Conservation (phyloP, 163 green algal species). For the Prototheca wickerhamii region DNA sequence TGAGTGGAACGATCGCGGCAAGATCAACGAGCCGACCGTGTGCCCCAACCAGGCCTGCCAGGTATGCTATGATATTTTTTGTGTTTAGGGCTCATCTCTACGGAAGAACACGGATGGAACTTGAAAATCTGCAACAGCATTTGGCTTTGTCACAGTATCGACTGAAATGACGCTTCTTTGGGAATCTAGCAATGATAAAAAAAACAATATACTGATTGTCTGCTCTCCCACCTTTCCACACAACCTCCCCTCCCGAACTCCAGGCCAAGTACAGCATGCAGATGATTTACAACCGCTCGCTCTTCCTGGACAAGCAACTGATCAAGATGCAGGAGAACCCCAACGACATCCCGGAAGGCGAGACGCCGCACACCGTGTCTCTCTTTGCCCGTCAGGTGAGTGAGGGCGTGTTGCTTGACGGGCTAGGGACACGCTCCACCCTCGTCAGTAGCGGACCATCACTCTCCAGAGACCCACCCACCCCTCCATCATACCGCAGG, state of each 20-base stretch:
- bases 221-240: neutral
- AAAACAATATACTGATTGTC: neutral
- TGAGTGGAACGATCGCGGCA: conserved; percentile 38
- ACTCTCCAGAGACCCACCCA: too few species aligned
- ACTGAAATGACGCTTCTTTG: too few species aligned
- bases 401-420: too few species aligned
- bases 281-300: conserved; percentile 67
- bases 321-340: conserved; percentile 94
- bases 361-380: conserved; percentile 88
- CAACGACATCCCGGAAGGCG: conserved; percentile 92
- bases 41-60: conserved; percentile 49
- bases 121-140: too few species aligned
- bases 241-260: neutral
- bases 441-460: neutral
- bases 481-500: conserved; percentile 29
- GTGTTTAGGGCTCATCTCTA: neutral
- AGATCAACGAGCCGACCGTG: conserved; percentile 53
- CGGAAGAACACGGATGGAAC: too few species aligned
- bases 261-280: conserved; percentile 45
- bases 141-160: too few species aligned
- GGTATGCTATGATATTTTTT: neutral
- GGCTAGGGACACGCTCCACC: neutral
- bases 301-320: conserved; percentile 82
- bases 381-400: conserved; percentile 61
- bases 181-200: too few species aligned